Conservation (phyloP, 495 filamentous ascomycete species). For the Penicillium crystallinum region DNA sequence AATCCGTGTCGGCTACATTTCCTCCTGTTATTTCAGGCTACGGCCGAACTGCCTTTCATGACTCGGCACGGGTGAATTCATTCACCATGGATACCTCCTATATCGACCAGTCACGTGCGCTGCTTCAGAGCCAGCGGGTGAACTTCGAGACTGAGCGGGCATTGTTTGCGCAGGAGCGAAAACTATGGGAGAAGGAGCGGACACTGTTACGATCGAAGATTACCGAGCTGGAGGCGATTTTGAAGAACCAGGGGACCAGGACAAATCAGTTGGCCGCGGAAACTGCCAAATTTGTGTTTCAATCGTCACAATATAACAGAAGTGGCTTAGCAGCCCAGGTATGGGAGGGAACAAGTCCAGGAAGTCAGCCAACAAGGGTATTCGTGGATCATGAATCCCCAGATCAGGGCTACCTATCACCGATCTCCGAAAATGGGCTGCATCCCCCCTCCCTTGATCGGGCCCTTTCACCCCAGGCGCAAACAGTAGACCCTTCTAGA, state of each 20-base stretch:
- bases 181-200: slow-evolving; percentile 41
- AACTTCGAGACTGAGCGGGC: slow-evolving; percentile 35
- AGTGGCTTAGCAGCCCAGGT: slow-evolving; percentile 27
- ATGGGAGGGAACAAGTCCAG: slow-evolving; percentile 42
- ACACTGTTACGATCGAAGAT: slow-evolving; percentile 34
- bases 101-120: slow-evolving; percentile 36
- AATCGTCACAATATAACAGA: slow-evolving; percentile 7
- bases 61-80: neutral
- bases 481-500: slow-evolving; percentile 17
- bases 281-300: slow-evolving; percentile 4
- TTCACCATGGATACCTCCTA: slow-evolving; percentile 27
- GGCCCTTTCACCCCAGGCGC: slow-evolving; percentile 38
- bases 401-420: slow-evolving; percentile 18
- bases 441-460: slow-evolving; percentile 36
- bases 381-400: slow-evolving; percentile 32
- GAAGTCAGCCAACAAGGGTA: slow-evolving; percentile 38
- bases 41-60: slow-evolving; percentile 6
- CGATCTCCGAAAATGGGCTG: slow-evolving; percentile 16
- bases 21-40: slow-evolving; percentile 24
- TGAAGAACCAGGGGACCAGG: slow-evolving; percentile 22
- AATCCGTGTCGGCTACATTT: slow-evolving; percentile 33
- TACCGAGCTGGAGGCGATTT: slow-evolving; percentile 31
- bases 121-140: slow-evolving; percentile 38
- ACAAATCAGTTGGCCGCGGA: neutral
- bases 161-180: slow-evolving; percentile 38